Percentiles rank a stretch among this genome's conserved stretches.
These are phyloP conservation scores for Hypoxylon rubiginosum DNA, from an alignment of 2,329 filamentous ascomycete species.

Conservation along the genomic window DNA sequence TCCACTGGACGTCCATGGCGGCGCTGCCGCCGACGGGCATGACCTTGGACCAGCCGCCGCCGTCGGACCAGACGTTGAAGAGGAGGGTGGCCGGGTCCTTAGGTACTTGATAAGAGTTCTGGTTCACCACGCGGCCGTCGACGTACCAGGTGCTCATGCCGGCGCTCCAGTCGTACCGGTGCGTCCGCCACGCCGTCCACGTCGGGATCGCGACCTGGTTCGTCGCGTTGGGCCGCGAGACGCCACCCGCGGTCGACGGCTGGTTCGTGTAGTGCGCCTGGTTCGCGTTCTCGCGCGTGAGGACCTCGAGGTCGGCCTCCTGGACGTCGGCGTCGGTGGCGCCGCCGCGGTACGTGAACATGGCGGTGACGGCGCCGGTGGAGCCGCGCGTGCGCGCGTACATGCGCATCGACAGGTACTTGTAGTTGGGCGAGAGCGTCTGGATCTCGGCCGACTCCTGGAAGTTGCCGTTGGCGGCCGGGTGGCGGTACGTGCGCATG, in stretches of 20 bases:
- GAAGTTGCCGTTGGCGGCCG: constrained; percentile 51
- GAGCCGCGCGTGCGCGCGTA: constrained; percentile 62
- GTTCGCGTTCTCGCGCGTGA: constrained; percentile 59
- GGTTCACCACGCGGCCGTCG: constrained; percentile 63
- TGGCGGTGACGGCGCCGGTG: constrained; percentile 63
- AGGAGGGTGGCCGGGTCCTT: constrained; percentile 64
- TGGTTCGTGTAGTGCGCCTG: constrained; percentile 73
- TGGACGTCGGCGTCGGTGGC: constrained; percentile 55
- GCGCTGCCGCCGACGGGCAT: constrained; percentile 66
- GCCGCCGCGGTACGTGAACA: constrained; percentile 65
- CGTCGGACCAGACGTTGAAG: constrained; percentile 73
- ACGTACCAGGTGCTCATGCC: constrained; percentile 68
- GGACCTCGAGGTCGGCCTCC: constrained; percentile 68
- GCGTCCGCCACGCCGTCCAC: constrained; percentile 69
- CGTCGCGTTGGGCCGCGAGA: constrained; percentile 26
- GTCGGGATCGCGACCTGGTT: constrained; percentile 29
- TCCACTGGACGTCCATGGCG: constrained; percentile 72
- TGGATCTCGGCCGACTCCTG: constrained; percentile 65
- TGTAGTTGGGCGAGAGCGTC: constrained; percentile 52
- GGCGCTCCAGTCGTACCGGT: constrained; percentile 73
- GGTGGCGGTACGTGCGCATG: constrained; percentile 61
- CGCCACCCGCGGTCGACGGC: constrained; percentile 56
- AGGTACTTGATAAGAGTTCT: constrained; percentile 68
- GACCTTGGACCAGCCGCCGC: constrained; percentile 70
- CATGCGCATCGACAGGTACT: constrained; percentile 62